phyloP scores from a whole-genome alignment of 192 early-diverging fungal species.

The Linnemannia elongata region DNA sequence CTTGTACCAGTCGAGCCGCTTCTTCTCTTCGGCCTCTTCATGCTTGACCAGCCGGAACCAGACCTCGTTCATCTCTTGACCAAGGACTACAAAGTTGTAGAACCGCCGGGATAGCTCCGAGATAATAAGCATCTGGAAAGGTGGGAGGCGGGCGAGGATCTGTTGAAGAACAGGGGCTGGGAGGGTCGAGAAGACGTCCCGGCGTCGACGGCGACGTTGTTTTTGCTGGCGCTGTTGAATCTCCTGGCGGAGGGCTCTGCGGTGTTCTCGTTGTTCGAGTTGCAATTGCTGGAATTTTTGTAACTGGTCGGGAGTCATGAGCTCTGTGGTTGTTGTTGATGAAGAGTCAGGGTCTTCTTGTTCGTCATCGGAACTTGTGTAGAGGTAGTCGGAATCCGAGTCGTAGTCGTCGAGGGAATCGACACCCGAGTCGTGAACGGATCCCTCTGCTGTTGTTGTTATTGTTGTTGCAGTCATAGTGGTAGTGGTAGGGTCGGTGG shows the following conservation, averaged over 20 bases:
- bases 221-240: not conserved
- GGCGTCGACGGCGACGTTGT: conserved; percentile 9
- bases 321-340: not conserved
- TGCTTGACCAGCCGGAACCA: conserved; percentile 52
- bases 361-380: not conserved
- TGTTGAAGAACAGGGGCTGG: conserved; percentile 38
- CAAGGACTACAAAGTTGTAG: conserved; percentile 49
- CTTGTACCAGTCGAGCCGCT: conserved; percentile 43
- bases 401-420: conserved; percentile 16
- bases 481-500: not conserved
- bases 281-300: not conserved
- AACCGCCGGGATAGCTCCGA: conserved; percentile 55
- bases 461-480: not conserved
- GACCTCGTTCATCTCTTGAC: conserved; percentile 57
- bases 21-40: conserved; percentile 51
- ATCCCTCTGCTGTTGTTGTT: conserved; percentile 2
- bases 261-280: not conserved
- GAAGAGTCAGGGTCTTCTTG: not conserved
- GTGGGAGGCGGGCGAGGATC: conserved; percentile 33
- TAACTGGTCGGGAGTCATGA: not conserved
- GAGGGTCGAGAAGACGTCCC: conserved; percentile 33
- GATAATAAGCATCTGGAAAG: conserved; percentile 53
- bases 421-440: not conserved
- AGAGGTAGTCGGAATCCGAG: conserved; percentile 9
- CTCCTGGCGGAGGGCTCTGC: not conserved